A percentile compares a stretch with the other conserved stretches of the same genome.
Conservation (phyloP, 192 early-diverging fungal species). For the Rhizoclosmatium sp. region DNA sequence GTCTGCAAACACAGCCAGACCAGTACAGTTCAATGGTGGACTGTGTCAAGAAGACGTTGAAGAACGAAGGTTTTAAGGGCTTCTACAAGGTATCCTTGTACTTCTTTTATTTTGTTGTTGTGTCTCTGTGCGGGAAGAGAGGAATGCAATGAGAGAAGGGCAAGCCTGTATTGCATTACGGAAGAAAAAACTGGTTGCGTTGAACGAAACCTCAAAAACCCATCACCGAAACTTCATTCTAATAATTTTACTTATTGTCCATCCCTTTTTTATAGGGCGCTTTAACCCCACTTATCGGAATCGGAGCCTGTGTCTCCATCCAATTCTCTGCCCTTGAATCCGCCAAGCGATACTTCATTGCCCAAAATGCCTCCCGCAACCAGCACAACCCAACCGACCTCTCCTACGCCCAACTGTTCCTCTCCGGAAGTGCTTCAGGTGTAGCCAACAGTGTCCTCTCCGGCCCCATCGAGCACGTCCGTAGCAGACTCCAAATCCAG, state of each 20-base stretch:
- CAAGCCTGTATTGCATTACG: background rate
- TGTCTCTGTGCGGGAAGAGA: background rate
- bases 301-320: slow-evolving; percentile 96
- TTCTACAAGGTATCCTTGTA: slow-evolving; percentile 78
- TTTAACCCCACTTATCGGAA: slow-evolving; percentile 90
- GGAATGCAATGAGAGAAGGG: background rate
- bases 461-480: slow-evolving; percentile 95
- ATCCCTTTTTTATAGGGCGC: slow-evolving; percentile 66
- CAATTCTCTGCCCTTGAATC: slow-evolving; percentile 92
- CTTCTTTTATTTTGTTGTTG: background rate
- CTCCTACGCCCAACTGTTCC: slow-evolving; percentile 81
- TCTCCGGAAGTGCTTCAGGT: slow-evolving; percentile 85
- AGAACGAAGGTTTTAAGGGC: slow-evolving; percentile 78
- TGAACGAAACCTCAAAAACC: background rate
- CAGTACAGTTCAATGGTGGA: slow-evolving; percentile 87
- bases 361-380: slow-evolving; percentile 54
- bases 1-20: slow-evolving; percentile 91
- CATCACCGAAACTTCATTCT: background rate
- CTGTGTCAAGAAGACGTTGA: slow-evolving; percentile 83
- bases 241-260: background rate
- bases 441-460: slow-evolving; percentile 88
- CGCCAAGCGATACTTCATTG: slow-evolving; percentile 81
- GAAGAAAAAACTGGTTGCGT: too few relatives aligned
- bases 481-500: slow-evolving; percentile 95
- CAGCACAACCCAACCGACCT: slow-evolving; percentile 51